Evolutionary conservation across 257 asterid genomes (phyloP).

Genomic region (Hygrophila difformis): DNA sequence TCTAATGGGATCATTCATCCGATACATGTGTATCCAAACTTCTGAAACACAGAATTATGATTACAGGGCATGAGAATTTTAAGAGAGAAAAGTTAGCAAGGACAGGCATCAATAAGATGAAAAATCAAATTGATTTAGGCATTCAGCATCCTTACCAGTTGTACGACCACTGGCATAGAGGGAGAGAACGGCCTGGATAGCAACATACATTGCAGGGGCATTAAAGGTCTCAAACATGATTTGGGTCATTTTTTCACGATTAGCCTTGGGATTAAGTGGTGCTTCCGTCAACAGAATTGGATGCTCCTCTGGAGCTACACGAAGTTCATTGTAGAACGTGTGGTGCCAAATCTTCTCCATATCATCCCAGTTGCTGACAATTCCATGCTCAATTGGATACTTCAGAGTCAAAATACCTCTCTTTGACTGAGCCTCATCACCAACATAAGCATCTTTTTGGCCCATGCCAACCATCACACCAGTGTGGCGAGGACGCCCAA

Average conservation of each 20-base stretch:
- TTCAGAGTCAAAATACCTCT: slow-evolving; percentile 78
- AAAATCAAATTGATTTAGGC: not conserved
- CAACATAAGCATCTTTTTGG: slow-evolving; percentile 79
- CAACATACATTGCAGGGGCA: slow-evolving; percentile 83
- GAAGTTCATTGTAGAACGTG: slow-evolving; percentile 81
- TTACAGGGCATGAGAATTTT: too few relatives aligned
- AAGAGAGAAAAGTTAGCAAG: not conserved
- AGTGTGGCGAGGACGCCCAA: slow-evolving; percentile 64
- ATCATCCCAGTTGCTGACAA: slow-evolving; percentile 89
- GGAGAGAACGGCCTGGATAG: slow-evolving; percentile 84
- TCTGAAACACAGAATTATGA: too few relatives aligned
- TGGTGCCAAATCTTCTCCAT: slow-evolving; percentile 94
- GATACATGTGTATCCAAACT: too few relatives aligned
- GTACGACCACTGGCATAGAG: slow-evolving; percentile 89
- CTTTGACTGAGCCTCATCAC: slow-evolving; percentile 84
- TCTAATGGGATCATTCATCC: too few relatives aligned
- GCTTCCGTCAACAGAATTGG: slow-evolving; percentile 80
- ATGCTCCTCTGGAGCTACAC: slow-evolving; percentile 88
- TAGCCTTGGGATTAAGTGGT: slow-evolving; percentile 87
- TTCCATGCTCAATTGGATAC: slow-evolving; percentile 86
- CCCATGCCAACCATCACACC: slow-evolving; percentile 90
- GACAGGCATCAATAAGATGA: not conserved
- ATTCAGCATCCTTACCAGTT: slow-evolving; percentile 49
- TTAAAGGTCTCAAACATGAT: slow-evolving; percentile 86
- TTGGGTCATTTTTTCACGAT: slow-evolving; percentile 86